Conservation (phyloP, 768 basidiomycete species). For the Chalciporus chontae region DNA sequence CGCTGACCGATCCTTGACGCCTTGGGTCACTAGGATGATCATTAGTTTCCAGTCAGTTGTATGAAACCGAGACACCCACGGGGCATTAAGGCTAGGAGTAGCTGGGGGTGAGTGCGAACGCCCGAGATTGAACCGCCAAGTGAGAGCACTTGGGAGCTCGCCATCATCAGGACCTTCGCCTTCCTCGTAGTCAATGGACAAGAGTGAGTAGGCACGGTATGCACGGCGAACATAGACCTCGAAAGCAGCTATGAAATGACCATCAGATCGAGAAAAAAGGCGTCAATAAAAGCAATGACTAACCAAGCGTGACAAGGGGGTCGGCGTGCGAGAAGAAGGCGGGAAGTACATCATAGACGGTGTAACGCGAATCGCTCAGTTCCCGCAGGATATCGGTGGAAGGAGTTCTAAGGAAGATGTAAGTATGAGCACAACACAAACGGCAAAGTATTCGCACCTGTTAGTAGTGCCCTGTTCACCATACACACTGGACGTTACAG, state of each 20-base stretch:
- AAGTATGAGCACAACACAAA: slow-evolving; percentile 1
- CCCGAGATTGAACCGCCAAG: slow-evolving; percentile 95
- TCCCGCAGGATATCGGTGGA: slow-evolving; percentile 86
- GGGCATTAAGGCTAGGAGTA: slow-evolving; percentile 61
- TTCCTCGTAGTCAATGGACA: slow-evolving; percentile 93
- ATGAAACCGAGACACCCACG: slow-evolving; percentile 17
- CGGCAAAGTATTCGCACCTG: slow-evolving; percentile 40
- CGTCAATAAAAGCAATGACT: slow-evolving; percentile 21
- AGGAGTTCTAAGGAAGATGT: slow-evolving; percentile 54
- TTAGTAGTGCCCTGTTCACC: slow-evolving; percentile 72
- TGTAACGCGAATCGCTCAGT: slow-evolving; percentile 93
- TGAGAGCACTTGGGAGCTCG: slow-evolving; percentile 74
- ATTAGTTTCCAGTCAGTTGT: too few species aligned
- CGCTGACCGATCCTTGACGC: slow-evolving; percentile 91
- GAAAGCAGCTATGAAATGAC: slow-evolving; percentile 63
- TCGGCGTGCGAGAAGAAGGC: slow-evolving; percentile 91
- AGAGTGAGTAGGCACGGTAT: slow-evolving; percentile 88
- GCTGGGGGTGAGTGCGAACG: slow-evolving; percentile 83
- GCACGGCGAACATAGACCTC: slow-evolving; percentile 96
- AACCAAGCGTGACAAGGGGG: slow-evolving; percentile 78
- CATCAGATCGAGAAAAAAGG: background rate
- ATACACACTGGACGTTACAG: slow-evolving; percentile 84
- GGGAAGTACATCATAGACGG: slow-evolving; percentile 95
- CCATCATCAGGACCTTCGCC: slow-evolving; percentile 83
- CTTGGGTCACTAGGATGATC: slow-evolving; percentile 47